These are phyloP conservation scores for Nicotiana tomentosiformis DNA, from an alignment of 257 asterid species.

Conservation along the genomic window DNA sequence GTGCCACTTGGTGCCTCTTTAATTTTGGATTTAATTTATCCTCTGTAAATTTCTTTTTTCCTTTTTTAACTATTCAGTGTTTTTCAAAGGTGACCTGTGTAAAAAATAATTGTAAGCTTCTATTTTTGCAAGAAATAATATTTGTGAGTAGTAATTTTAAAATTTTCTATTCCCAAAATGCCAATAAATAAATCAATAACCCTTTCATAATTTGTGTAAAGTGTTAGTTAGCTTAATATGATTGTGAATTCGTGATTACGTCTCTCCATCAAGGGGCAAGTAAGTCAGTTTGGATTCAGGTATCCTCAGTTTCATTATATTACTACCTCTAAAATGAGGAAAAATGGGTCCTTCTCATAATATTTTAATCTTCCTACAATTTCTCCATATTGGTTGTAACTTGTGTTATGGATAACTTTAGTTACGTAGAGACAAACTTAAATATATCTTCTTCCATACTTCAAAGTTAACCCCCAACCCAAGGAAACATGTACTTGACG, in stretches of 20 bases:
- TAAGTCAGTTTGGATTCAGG: neutral
- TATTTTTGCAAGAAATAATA: neutral
- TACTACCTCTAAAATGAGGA: neutral
- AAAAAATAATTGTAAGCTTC: neutral
- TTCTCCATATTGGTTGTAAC: neutral
- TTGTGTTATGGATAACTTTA: neutral
- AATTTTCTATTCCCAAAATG: neutral
- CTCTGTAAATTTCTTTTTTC: neutral
- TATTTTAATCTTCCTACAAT: too few species aligned
- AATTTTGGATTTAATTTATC: neutral
- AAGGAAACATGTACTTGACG: neutral
- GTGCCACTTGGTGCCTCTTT: neutral
- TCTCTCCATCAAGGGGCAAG: neutral
- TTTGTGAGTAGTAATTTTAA: neutral
- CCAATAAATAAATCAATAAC: neutral
- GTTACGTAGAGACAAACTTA: neutral
- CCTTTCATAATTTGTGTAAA: neutral
- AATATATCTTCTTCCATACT: neutral
- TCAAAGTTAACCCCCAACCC: neutral
- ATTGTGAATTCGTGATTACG: neutral
- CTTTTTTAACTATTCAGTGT: too few species aligned
- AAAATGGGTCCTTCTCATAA: neutral
- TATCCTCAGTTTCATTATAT: neutral
- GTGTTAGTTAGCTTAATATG: too few species aligned
- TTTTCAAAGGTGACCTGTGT: neutral